Percentiles rank a stretch among this genome's conserved stretches.
These are phyloP conservation scores for Rauvolfia tetraphylla DNA, from an alignment of 257 asterid genomes.

Conservation along the genomic window DNA sequence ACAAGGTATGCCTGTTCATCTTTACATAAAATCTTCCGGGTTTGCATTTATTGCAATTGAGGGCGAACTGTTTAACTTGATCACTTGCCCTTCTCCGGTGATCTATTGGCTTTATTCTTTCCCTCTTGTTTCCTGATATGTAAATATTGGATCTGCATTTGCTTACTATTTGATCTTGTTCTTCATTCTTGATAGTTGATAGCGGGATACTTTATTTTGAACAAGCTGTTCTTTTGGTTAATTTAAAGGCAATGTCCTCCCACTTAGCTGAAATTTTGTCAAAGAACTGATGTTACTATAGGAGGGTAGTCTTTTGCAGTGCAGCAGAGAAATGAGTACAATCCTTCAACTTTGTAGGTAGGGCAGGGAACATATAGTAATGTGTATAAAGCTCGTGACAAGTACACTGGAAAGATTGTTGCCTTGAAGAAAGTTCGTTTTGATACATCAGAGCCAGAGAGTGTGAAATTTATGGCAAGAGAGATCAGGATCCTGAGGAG, in stretches of 20 bases:
- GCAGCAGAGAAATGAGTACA: background rate
- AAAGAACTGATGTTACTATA: background rate
- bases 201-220: background rate
- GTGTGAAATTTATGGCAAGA: conserved; percentile 86
- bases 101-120: background rate
- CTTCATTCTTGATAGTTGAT: background rate
- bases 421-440: conserved; percentile 80
- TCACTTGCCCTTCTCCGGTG: background rate
- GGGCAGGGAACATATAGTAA: conserved; percentile 87
- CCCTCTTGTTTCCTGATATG: background rate
- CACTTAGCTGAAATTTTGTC: background rate
- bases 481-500: conserved; percentile 64
- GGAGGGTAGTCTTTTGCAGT: background rate
- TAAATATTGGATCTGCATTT: background rate
- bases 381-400: conserved; percentile 75
- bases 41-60: background rate
- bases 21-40: background rate
- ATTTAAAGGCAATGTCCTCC: background rate
- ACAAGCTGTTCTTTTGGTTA: background rate
- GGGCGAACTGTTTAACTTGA: background rate
- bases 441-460: conserved; percentile 78
- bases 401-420: conserved; percentile 53
- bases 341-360: conserved; percentile 33
- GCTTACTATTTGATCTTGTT: background rate
- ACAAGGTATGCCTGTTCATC: conserved; percentile 44